These are phyloP conservation scores for Gossypium raimondii DNA, from an alignment of 345 rosid species.

Conservation along the genomic window DNA sequence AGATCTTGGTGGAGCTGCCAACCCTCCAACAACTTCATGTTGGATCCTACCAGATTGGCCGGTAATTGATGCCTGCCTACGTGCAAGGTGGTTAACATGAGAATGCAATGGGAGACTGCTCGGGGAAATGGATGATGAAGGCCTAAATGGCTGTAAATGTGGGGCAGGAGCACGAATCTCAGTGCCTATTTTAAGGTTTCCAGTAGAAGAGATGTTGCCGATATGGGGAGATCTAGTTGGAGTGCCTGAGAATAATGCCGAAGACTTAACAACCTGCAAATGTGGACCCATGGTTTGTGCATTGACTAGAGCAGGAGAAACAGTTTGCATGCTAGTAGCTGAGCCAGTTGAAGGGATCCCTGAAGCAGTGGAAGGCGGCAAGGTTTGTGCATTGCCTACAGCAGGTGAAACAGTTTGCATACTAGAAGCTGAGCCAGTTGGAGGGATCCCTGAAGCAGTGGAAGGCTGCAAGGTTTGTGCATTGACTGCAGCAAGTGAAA, in stretches of 20 bases:
- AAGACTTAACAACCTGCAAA: constrained; percentile 18
- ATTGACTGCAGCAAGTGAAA: too few relatives aligned
- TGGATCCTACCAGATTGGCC: constrained; percentile 16
- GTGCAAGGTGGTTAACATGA: constrained; percentile 9
- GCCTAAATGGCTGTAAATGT: constrained; percentile 44
- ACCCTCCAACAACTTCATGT: constrained; percentile 12
- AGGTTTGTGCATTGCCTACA: constrained; percentile 10
- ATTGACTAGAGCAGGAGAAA: constrained; percentile 11
- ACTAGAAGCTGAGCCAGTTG: constrained; percentile 19
- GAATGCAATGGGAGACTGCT: constrained; percentile 16
- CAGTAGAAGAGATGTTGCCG: constrained; percentile 23
- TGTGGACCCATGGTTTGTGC: constrained; percentile 24
- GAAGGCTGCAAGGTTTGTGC: constrained; percentile 23
- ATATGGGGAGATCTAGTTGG: constrained; percentile 32
- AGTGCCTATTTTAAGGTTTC: constrained; percentile 30
- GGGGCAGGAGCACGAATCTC: constrained; percentile 53
- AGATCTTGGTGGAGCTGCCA: constrained; percentile 8
- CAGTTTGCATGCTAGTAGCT: constrained; percentile 7
- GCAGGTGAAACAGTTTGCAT: constrained; percentile 14
- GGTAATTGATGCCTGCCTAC: constrained; percentile 12
- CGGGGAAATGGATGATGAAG: constrained; percentile 22
- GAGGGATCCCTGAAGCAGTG: constrained; percentile 16
- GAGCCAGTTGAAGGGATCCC: constrained; percentile 23
- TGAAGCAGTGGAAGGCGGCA: constrained; percentile 16
- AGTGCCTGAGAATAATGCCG: constrained; percentile 18